Percentiles rank a stretch among this genome's conserved stretches.
These are phyloP conservation scores for Ettlia oleoabundans DNA, from an alignment of 139 green algal genomes.

Conservation along the genomic window DNA sequence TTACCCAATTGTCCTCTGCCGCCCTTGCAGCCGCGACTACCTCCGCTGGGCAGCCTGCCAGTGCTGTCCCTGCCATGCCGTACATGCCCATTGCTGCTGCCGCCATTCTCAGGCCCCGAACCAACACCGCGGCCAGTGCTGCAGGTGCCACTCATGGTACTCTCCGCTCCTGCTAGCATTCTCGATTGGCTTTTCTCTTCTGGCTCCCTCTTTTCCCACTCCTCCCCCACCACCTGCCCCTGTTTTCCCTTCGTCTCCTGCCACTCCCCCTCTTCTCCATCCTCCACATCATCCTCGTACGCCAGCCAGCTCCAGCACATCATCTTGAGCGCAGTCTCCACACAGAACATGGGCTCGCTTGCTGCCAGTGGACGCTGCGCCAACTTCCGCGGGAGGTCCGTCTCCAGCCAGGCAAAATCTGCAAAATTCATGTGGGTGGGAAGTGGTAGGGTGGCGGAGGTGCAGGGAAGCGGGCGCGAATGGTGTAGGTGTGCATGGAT, in stretches of 20 bases:
- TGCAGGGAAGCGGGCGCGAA: background rate
- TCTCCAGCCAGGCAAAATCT: conserved; percentile 25
- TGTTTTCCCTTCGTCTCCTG: background rate
- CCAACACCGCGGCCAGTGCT: background rate
- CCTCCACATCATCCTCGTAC: background rate
- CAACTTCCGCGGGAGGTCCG: background rate
- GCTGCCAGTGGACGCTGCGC: background rate
- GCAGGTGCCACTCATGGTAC: no score
- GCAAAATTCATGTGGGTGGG: no score
- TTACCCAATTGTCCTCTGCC: background rate
- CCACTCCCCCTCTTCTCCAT: background rate
- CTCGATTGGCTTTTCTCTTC: no score
- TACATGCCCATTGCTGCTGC: no score
- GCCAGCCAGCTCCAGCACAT: conserved; percentile 19
- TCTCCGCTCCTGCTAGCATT: no score
- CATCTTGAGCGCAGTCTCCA: conserved; percentile 31
- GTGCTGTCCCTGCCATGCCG: no score
- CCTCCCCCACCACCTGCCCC: background rate
- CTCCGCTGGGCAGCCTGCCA: background rate
- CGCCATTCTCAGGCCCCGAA: background rate
- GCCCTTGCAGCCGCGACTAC: background rate
- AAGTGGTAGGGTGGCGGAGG: background rate
- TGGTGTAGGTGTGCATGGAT: no score
- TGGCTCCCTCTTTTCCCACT: no score
- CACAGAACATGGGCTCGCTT: conserved; percentile 15